Evolutionary conservation across 2,329 filamentous ascomycete species (phyloP).

Genomic region (Sphaerulina vaccinii): DNA sequence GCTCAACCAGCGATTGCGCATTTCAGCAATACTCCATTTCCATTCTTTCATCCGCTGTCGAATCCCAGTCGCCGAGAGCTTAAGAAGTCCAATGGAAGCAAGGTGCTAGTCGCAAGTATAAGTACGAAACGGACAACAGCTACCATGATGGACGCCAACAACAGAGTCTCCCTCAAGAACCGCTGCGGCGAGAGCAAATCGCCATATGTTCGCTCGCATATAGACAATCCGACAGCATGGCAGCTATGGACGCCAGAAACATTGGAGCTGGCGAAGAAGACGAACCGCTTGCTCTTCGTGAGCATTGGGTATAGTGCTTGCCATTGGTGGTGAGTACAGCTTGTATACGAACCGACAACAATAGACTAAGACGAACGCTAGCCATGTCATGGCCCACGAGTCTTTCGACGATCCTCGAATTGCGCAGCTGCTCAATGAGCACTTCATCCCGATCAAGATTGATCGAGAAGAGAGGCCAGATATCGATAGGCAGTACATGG

Average conservation of each 20-base stretch:
- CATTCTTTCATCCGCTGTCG: neutral
- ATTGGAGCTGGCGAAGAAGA: conserved; percentile 70
- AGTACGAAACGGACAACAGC: neutral
- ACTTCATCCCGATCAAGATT: conserved; percentile 87
- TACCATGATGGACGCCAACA: conserved; percentile 16
- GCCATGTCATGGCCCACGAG: conserved; percentile 86
- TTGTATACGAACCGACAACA: neutral
- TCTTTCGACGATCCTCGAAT: conserved; percentile 83
- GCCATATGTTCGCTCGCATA: conserved; percentile 70
- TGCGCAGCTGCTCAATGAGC: conserved; percentile 76
- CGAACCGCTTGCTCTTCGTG: conserved; percentile 87
- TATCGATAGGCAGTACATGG: conserved; percentile 96
- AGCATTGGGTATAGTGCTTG: conserved; percentile 95
- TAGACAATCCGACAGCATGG: conserved; percentile 84
- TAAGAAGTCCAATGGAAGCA: conserved; percentile 5
- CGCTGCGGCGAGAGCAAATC: conserved; percentile 61
- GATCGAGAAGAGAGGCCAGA: conserved; percentile 93
- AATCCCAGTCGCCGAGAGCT: neutral
- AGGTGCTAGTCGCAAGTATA: neutral
- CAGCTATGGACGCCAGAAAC: conserved; percentile 81
- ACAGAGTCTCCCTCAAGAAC: conserved; percentile 44
- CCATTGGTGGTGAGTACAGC: conserved; percentile 60
- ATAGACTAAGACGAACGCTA: conserved; percentile 33
- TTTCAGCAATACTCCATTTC: neutral
- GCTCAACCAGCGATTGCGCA: conserved; percentile 2